phyloP scores from a whole-genome alignment of 345 rosid genomes.

The Ceriops decandra region DNA sequence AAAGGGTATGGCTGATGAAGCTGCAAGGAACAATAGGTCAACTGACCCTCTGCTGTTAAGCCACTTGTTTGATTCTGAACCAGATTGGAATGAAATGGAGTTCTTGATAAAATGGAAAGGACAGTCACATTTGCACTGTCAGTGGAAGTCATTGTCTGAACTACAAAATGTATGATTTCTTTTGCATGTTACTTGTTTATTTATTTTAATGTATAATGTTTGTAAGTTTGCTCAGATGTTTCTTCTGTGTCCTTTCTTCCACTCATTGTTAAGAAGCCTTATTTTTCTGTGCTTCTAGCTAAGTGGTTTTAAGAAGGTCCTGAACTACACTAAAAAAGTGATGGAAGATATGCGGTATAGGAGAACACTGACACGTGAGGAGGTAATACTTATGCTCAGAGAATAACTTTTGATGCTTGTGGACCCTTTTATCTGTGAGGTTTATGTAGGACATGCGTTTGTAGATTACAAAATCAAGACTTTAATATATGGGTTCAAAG shows the following conservation, averaged over 20 bases:
- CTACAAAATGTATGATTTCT: conserved; percentile 71
- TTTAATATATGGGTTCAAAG: too few relatives aligned
- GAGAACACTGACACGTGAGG: conserved; percentile 77
- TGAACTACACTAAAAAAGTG: conserved; percentile 88
- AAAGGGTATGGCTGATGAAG: conserved; percentile 76
- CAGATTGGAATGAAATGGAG: conserved; percentile 89
- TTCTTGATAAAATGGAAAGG: conserved; percentile 99
- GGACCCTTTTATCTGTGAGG: too few relatives aligned
- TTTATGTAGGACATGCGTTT: too few relatives aligned
- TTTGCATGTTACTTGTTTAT: background rate
- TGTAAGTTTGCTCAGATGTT: background rate
- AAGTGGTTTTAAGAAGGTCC: conserved; percentile 91
- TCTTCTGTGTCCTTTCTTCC: background rate
- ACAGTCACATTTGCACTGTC: conserved; percentile 97
- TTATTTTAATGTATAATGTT: background rate
- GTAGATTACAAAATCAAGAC: too few relatives aligned
- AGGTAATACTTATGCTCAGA: conserved; percentile 47
- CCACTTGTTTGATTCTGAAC: conserved; percentile 69
- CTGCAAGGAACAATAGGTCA: conserved; percentile 51
- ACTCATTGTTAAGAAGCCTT: conserved; percentile 11
- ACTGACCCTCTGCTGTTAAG: conserved; percentile 66
- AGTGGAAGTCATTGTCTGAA: conserved; percentile 81
- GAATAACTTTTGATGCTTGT: background rate
- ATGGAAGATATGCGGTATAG: conserved; percentile 81
- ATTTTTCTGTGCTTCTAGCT: conserved; percentile 52